phyloP scores from a whole-genome alignment of 495 filamentous ascomycete species.

The Trichoderma virens region DNA sequence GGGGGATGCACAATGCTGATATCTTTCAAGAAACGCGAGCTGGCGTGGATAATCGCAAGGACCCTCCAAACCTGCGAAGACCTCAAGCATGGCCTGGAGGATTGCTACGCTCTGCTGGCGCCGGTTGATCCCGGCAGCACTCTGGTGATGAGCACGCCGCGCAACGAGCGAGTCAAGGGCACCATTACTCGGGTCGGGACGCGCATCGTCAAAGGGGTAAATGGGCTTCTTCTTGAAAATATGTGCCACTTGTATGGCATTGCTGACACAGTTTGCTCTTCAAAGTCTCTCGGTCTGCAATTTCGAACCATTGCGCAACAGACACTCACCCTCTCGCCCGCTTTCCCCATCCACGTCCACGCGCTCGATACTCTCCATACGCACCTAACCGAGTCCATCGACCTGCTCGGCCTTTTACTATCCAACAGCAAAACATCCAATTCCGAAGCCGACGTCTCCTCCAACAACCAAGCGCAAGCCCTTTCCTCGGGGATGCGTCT shows the following conservation, averaged over 20 bases:
- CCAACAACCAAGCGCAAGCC: conserved; percentile 50
- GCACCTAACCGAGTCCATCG: conserved; percentile 69
- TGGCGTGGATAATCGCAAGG: conserved; percentile 77
- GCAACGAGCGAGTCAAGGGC: conserved; percentile 86
- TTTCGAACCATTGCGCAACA: conserved; percentile 43
- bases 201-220: conserved; percentile 66
- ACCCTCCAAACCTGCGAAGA: conserved; percentile 70
- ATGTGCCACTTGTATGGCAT: neutral
- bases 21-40: conserved; percentile 55
- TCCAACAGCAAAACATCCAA: conserved; percentile 35
- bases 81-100: conserved; percentile 76
- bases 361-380: conserved; percentile 63
- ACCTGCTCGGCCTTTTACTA: conserved; percentile 68
- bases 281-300: conserved; percentile 39
- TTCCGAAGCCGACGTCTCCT: conserved; percentile 32
- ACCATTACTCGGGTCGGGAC: conserved; percentile 77
- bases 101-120: conserved; percentile 76
- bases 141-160: conserved; percentile 76
- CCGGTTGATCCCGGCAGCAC: conserved; percentile 78
- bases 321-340: conserved; percentile 40
- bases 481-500: conserved; percentile 74
- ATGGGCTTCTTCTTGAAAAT: conserved; percentile 20
- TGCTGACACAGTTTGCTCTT: neutral
- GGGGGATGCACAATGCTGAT: conserved; percentile 9
- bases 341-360: conserved; percentile 53